Evolutionary conservation across 345 rosid genomes (phyloP), one percentile per base, ranked within the genome.

Genomic region (Eucalyptus globulus): DNA sequence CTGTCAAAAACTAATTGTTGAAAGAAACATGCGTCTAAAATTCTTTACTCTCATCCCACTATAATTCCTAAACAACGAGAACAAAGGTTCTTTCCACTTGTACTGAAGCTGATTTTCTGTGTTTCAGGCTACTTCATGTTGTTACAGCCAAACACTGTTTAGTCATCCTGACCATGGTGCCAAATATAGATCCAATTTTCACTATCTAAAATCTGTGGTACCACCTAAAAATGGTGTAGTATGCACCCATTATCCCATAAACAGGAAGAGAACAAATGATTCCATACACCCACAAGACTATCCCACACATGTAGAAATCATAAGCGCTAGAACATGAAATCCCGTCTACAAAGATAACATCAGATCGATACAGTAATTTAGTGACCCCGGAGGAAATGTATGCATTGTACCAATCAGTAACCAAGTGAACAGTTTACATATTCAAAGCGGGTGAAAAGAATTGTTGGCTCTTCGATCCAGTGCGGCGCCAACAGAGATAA

Each of bases 381-480:
- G 98, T 95, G 65, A 97, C 97, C n/a, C n/a, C n/a, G n/a, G n/a
- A n/a, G n/a, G n/a, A n/a, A n/a, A n/a, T n/a, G n/a, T 97, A 97
- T 1, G 98, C 97, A 49, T 95, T 94, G 92, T 95, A 97, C 99
- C 99, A 97, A 94, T 97, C 99, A 2, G 99, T 97, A 43, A 95
- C 89, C 2, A 97, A 93, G 89, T 97, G 99, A 91, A 95, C 97
- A 92, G 90, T 97, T 97, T n/a, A 98, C 99, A 89, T 96, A 97
- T 94, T 95, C 99, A 80, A 94, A 97, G 60, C 96, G 91, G 19
- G 96, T 96, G 80, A 96, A 40, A 97, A 97, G 89, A 88, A 97
- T 92, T 2, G 96, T 95, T 49, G 99, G 98, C 91, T 96, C 98
- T 94, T 97, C 95, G 58, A 97, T 92, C 99, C 99, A 97, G 98